Evolutionary conservation across 73 alveolate genomes (phyloP), one percentile per base, ranked within the genome.

Genomic region (Paramecium octaurelia): DNA sequence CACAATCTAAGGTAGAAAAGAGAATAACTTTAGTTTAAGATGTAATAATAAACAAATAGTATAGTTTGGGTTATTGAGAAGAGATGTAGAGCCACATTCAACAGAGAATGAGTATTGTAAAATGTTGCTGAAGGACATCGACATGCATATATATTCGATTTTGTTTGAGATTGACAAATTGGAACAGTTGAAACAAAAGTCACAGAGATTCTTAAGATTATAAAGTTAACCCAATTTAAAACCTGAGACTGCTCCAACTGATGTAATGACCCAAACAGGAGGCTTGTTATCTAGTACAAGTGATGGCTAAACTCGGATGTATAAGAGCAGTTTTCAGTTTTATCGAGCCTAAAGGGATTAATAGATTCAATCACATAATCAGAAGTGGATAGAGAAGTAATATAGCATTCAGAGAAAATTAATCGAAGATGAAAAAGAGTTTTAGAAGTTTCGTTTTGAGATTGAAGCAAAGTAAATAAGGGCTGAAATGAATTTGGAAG

Each of bases 231-330:
- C 91, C 10, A 42, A 80, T 11, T 8, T 80, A 38, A 80, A 73
- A 18, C 87, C 87, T 34, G 57, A 73, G 12, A 73, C 87, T 35
- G 87, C 87, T n/a, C 87, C 87, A 73, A 34, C 87, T 73, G 87
- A 73, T 73, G 18, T 73, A 12, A 64, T 64, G 84, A 16, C 84
- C 3, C 9, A 64, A 64, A 64, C 84, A 14, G 84, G 84, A 11
- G 84, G 84, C 5, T 64, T 64, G 14, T 31, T 64, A 3, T 64
- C 84, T 3, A 64, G 84, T 27, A 64, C 84, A 64, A 64, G 84
- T 64, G 84, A 64, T 64, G 84, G 84, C 8, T 64, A 64, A 24
- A 38, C 43, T 44, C 11, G 42, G 9, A 38, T 48, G 31, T 42
- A 48, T 44, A 80, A 46, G 38, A 80, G 75, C 23, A 80, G 91